Percentiles rank a stretch among this genome's conserved stretches.
phyloP scores from a whole-genome alignment of 108 stramenopile genomes.

The Skeletonema grethae region DNA sequence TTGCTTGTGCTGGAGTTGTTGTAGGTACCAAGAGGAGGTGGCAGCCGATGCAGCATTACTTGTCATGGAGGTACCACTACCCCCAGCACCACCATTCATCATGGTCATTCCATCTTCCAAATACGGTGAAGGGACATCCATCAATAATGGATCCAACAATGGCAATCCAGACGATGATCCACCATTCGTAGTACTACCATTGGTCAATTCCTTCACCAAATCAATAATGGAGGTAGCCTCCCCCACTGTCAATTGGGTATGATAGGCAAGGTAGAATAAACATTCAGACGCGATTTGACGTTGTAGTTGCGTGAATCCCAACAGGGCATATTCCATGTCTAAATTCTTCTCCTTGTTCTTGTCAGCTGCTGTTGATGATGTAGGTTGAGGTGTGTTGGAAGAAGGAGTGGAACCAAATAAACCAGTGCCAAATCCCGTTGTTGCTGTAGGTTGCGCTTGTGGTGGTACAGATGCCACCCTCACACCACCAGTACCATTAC shows the following conservation, averaged over 20 bases:
- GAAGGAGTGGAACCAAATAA: slow-evolving; percentile 14
- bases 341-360: slow-evolving; percentile 15
- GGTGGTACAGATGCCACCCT: too few relatives aligned
- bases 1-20: background rate
- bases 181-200: slow-evolving; percentile 29
- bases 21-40: background rate
- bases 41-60: slow-evolving; percentile 15
- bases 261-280: slow-evolving; percentile 78
- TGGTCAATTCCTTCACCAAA: slow-evolving; percentile 65
- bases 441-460: background rate
- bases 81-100: slow-evolving; percentile 6
- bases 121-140: slow-evolving; percentile 67
- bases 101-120: slow-evolving; percentile 8
- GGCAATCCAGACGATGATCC: slow-evolving; percentile 23
- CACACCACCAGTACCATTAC: slow-evolving; percentile 5
- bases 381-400: background rate
- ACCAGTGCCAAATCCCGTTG: background rate
- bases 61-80: background rate
- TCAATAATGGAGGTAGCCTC: slow-evolving; percentile 71
- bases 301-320: slow-evolving; percentile 53
- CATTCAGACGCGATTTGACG: slow-evolving; percentile 72
- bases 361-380: background rate
- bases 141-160: slow-evolving; percentile 60
- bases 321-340: slow-evolving; percentile 51
- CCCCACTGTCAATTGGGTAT: slow-evolving; percentile 62